phyloP scores from a whole-genome alignment of 225 moss, liverwort and hornwort species.

The Pseudoscleropodium purum region DNA sequence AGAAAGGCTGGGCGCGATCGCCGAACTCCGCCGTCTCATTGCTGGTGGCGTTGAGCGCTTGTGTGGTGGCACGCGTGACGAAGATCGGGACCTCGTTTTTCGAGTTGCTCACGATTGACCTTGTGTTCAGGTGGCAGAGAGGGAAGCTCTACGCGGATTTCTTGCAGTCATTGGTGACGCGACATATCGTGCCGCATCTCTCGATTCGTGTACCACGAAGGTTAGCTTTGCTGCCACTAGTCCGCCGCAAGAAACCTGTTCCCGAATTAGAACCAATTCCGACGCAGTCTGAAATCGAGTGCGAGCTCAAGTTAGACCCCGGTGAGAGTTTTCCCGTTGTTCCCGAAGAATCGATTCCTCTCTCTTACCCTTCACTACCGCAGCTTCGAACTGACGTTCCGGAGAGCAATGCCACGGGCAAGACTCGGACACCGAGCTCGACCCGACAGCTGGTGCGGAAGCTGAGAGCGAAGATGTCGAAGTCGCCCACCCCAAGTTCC shows the following conservation, averaged over 20 bases:
- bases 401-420: neutral
- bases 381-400: neutral
- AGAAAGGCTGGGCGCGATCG: conserved; percentile 20
- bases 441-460: conserved; percentile 16
- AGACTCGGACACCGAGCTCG: neutral
- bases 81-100: conserved; percentile 5
- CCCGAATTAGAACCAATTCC: neutral
- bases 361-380: neutral
- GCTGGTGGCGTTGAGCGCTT: conserved; percentile 28
- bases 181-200: conserved; percentile 17
- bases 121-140: conserved; percentile 16
- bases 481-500: neutral
- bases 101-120: conserved; percentile 10
- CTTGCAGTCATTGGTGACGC: conserved; percentile 8
- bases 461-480: conserved; percentile 24
- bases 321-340: neutral
- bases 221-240: neutral
- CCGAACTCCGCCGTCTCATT: conserved; percentile 26
- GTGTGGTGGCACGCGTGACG: neutral
- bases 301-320: neutral
- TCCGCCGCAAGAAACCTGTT: neutral
- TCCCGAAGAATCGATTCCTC: neutral
- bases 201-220: conserved; percentile 20
- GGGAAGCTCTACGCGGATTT: conserved; percentile 25
- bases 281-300: neutral